These are phyloP conservation scores for Neonectria faginata DNA, from an alignment of 2,329 filamentous ascomycete species.

Conservation along the genomic window DNA sequence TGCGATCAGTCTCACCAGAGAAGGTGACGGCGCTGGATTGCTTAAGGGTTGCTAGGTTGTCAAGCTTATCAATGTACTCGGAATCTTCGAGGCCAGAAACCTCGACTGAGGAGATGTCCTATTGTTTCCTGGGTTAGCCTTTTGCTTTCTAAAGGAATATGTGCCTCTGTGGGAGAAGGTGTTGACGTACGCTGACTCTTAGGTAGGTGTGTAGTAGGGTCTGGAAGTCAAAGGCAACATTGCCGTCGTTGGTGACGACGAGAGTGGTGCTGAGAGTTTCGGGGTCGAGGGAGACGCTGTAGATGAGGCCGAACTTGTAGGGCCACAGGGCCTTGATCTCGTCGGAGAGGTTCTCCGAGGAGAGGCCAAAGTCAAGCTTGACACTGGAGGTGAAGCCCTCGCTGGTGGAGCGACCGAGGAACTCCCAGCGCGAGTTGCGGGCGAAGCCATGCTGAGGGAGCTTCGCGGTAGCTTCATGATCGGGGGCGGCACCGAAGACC, in stretches of 20 bases:
- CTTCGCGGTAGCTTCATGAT: conserved; percentile 79
- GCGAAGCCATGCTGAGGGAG: conserved; percentile 97
- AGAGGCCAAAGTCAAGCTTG: conserved; percentile 96
- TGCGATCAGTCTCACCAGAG: conserved; percentile 84
- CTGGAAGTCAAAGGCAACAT: conserved; percentile 88
- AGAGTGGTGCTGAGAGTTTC: conserved; percentile 83
- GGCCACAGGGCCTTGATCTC: conserved; percentile 81
- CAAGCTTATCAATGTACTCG: conserved; percentile 86
- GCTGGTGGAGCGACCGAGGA: conserved; percentile 81
- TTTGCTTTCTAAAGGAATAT: not conserved
- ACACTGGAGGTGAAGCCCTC: conserved; percentile 72
- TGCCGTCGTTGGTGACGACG: conserved; percentile 89
- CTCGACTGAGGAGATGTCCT: conserved; percentile 83
- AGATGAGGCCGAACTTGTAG: conserved; percentile 88
- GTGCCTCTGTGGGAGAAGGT: too few species aligned
- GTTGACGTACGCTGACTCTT: conserved; percentile 74
- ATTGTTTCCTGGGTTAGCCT: not conserved
- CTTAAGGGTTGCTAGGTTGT: conserved; percentile 72
- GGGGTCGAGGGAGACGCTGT: conserved; percentile 86
- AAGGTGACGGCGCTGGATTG: conserved; percentile 75
- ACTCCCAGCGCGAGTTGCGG: conserved; percentile 91
- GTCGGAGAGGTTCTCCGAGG: conserved; percentile 75
- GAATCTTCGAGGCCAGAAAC: conserved; percentile 82
- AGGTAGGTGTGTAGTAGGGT: conserved; percentile 93
- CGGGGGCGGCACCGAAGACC: conserved; percentile 87